Conservation (phyloP, 768 basidiomycete species). For the Panellus pusillus region DNA sequence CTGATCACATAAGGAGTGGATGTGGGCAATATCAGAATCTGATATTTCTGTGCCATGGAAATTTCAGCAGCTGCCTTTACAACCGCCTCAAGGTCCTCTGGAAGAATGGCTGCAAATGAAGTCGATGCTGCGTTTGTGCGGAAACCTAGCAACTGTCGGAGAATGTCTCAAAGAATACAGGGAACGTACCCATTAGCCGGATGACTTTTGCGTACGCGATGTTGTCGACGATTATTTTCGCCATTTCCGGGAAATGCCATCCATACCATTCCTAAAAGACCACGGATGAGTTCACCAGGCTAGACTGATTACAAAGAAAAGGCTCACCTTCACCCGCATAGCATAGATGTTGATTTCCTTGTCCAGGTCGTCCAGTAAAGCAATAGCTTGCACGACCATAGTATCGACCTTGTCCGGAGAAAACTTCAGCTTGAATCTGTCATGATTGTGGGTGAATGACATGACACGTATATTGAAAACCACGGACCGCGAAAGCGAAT, state of each 20-base stretch:
- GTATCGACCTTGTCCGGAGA: conserved; percentile 99
- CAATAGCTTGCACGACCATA: conserved; percentile 99
- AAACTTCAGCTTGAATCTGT: conserved; percentile 97
- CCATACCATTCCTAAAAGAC: conserved; percentile 94
- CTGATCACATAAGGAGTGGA: conserved; percentile 95
- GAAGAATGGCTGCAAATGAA: conserved; percentile 85
- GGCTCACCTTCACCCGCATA: conserved; percentile 92
- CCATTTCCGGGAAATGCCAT: conserved; percentile 99
- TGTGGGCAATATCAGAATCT: conserved; percentile 94
- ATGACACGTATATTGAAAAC: neutral
- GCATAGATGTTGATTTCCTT: conserved; percentile 99
- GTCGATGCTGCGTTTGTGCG: conserved; percentile 90
- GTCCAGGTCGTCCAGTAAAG: conserved; percentile 95
- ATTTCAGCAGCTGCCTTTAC: conserved; percentile 96
- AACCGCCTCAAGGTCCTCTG: conserved; percentile 95
- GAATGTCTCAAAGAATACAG: neutral
- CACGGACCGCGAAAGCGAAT: conserved; percentile 85
- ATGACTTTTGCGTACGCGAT: conserved; percentile 95
- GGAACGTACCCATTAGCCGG: conserved; percentile 77
- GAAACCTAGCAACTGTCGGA: conserved; percentile 57
- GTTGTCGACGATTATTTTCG: conserved; percentile 97
- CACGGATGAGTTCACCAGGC: neutral
- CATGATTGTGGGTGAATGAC: neutral
- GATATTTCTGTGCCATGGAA: conserved; percentile 99
- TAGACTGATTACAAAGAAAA: neutral